phyloP scores from a whole-genome alignment of 352 stramenopile species.

The Phytophthora agathidicida region DNA sequence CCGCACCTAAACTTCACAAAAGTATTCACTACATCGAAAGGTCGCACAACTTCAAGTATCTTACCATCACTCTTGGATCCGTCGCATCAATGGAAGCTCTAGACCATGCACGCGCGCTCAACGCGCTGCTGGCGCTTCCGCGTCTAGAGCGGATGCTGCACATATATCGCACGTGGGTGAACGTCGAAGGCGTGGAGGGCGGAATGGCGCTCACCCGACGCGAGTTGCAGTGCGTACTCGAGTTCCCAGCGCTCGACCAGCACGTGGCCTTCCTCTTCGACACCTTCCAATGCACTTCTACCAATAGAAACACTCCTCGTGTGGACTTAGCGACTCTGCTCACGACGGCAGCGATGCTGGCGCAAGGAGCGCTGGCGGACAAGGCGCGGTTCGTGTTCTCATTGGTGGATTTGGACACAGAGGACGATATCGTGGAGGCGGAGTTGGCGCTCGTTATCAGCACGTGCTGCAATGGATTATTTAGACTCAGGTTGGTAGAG shows the following conservation, averaged over 20 bases:
- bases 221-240: constrained; percentile 69
- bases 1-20: too few relatives aligned
- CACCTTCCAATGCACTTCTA: constrained; percentile 36
- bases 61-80: constrained; percentile 27
- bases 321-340: constrained; percentile 72
- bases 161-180: constrained; percentile 66
- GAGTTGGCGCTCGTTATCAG: constrained; percentile 74
- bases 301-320: constrained; percentile 6
- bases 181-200: constrained; percentile 53
- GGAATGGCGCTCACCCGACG: constrained; percentile 64
- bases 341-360: constrained; percentile 43
- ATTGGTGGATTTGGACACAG: constrained; percentile 73
- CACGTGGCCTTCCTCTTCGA: constrained; percentile 61
- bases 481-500: constrained; percentile 36
- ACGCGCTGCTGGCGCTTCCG: constrained; percentile 46
- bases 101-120: constrained; percentile 48
- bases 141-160: constrained; percentile 62
- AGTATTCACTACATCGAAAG: constrained; percentile 1
- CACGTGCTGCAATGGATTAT: constrained; percentile 51
- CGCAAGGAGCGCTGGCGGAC: constrained; percentile 53
- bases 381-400: constrained; percentile 68
- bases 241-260: constrained; percentile 40
- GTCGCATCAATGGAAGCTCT: constrained; percentile 27
- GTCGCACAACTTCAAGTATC: constrained; percentile 6
- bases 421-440: constrained; percentile 78